These are phyloP conservation scores for Paradendryphiella salina DNA, from an alignment of 2,329 filamentous ascomycete species.

Conservation along the genomic window DNA sequence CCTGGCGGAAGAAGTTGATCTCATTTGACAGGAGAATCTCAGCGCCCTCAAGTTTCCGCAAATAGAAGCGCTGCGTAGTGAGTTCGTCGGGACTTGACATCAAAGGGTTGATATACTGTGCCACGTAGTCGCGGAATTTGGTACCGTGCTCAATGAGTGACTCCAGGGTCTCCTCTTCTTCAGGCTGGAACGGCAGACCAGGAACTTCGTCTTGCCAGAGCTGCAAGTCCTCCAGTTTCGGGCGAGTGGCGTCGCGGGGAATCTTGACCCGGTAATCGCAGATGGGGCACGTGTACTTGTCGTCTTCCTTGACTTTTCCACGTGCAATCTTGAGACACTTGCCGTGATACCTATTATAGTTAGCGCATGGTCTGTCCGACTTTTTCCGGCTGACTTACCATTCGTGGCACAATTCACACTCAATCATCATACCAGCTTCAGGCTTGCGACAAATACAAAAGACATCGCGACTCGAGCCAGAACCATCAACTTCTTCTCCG, in stretches of 20 bases:
- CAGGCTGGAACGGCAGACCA: conserved; percentile 85
- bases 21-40: conserved; percentile 89
- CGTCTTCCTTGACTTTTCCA: conserved; percentile 96
- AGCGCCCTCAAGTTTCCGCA: conserved; percentile 95
- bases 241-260: conserved; percentile 90
- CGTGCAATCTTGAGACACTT: conserved; percentile 97
- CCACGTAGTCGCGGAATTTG: conserved; percentile 80
- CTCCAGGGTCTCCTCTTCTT: conserved; percentile 85
- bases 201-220: conserved; percentile 82
- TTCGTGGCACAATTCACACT: conserved; percentile 96
- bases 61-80: conserved; percentile 87
- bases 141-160: conserved; percentile 84
- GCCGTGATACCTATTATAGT: conserved; percentile 79
- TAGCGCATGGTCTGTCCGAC: conserved; percentile 19
- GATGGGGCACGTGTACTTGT: conserved; percentile 97
- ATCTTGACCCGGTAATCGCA: conserved; percentile 98
- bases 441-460: conserved; percentile 95
- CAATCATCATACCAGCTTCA: conserved; percentile 99
- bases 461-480: conserved; percentile 68
- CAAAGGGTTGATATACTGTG: conserved; percentile 77
- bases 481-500: conserved; percentile 51
- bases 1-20: conserved; percentile 97
- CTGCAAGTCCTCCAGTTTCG: conserved; percentile 88
- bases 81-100: conserved; percentile 83
- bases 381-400: conserved; percentile 64